Conservation (phyloP, 257 asterid species). For the Salvia splendens region DNA sequence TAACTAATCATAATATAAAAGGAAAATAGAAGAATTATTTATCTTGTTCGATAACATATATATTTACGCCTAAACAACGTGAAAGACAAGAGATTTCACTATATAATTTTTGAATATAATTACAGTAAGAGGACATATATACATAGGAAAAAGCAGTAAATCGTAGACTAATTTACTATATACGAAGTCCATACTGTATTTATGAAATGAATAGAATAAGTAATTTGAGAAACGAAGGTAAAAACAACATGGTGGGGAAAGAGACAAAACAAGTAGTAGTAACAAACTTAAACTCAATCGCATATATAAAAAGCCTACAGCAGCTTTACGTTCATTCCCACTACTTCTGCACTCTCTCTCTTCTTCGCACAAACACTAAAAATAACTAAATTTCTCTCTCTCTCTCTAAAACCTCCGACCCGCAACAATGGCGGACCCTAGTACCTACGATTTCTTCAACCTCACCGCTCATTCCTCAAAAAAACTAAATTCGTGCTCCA, state of each 20-base stretch:
- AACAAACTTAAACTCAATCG: slow-evolving; percentile 31
- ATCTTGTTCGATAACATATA: no score
- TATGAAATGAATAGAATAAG: background rate
- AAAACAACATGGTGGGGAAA: slow-evolving; percentile 16
- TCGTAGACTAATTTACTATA: no score
- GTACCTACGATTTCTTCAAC: slow-evolving; percentile 53
- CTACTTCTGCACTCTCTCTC: slow-evolving; percentile 11
- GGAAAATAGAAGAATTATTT: no score
- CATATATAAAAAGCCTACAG: background rate
- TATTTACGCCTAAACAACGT: no score
- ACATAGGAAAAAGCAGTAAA: no score
- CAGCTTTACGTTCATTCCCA: slow-evolving; percentile 30
- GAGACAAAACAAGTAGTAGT: slow-evolving; percentile 34
- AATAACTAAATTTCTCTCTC: slow-evolving; percentile 3
- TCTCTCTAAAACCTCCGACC: background rate
- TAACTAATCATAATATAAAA: no score
- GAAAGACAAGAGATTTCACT: no score
- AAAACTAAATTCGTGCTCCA: slow-evolving; percentile 28
- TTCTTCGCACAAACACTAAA: slow-evolving; percentile 20
- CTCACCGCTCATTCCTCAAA: slow-evolving; percentile 27
- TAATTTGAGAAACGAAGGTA: background rate
- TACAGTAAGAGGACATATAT: no score
- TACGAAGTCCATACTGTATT: no score
- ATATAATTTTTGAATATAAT: no score
- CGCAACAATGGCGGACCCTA: slow-evolving; percentile 47